These are phyloP conservation scores for Trebouxiophyceae sp. DNA, from an alignment of 163 green algal species.

Conservation along the genomic window DNA sequence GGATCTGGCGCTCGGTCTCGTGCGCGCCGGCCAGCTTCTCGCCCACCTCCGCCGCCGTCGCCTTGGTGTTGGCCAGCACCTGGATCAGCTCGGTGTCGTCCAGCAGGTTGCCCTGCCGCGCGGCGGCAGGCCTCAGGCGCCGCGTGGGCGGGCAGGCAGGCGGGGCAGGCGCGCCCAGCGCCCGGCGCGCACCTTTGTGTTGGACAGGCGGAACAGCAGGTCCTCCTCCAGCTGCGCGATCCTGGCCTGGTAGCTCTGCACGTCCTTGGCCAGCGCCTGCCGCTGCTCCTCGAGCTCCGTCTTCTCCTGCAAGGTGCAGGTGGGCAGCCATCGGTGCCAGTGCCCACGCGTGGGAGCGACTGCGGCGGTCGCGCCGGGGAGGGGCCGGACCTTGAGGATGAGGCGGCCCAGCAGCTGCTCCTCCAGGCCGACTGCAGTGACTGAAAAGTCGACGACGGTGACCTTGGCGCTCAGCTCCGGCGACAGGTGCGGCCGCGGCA, in stretches of 20 bases:
- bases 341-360: too few relatives aligned
- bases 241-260: slow-evolving; percentile 85
- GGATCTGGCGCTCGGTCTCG: slow-evolving; percentile 89
- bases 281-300: slow-evolving; percentile 90
- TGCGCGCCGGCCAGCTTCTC: slow-evolving; percentile 77
- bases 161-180: too few relatives aligned
- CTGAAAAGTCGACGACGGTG: slow-evolving; percentile 92
- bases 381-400: slow-evolving; percentile 62
- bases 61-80: slow-evolving; percentile 88
- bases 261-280: slow-evolving; percentile 80
- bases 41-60: slow-evolving; percentile 71
- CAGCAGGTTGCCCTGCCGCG: slow-evolving; percentile 77
- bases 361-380: too few relatives aligned
- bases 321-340: too few relatives aligned
- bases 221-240: slow-evolving; percentile 94
- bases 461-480: slow-evolving; percentile 89
- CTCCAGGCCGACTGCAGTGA: slow-evolving; percentile 85
- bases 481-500: slow-evolving; percentile 86
- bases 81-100: slow-evolving; percentile 94
- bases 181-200: slow-evolving; percentile 20
- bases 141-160: too few relatives aligned
- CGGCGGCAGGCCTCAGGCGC: too few relatives aligned
- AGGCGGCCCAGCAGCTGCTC: slow-evolving; percentile 92
- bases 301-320: slow-evolving; percentile 61
- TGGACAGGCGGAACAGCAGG: slow-evolving; percentile 76